These are phyloP conservation scores for Aspergillus carlsbadensis DNA, from an alignment of 495 filamentous ascomycete species.

Conservation along the genomic window DNA sequence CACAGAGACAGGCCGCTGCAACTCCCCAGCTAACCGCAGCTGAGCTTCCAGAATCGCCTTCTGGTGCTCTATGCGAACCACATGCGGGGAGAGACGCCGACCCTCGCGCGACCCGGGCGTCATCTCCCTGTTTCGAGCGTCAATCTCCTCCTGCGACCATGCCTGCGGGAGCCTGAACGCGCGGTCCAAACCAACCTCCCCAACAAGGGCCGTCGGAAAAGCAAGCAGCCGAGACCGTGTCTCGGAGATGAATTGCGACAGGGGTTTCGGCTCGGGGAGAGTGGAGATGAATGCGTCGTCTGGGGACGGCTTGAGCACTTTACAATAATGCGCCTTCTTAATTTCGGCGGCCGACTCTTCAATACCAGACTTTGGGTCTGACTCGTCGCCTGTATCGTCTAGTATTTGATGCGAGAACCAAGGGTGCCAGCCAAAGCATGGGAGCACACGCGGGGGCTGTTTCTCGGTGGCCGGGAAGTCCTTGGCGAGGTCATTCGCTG, in stretches of 20 bases:
- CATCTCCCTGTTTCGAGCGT: constrained; percentile 49
- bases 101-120: constrained; percentile 87
- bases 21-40: constrained; percentile 78
- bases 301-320: constrained; percentile 58
- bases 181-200: constrained; percentile 87
- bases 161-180: constrained; percentile 75
- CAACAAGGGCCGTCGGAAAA: constrained; percentile 72
- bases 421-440: constrained; percentile 97
- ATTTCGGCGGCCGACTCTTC: constrained; percentile 27
- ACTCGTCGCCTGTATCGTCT: constrained; percentile 53
- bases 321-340: constrained; percentile 66
- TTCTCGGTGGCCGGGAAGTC: constrained; percentile 22
- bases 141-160: constrained; percentile 54
- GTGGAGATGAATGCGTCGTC: constrained; percentile 62
- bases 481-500: constrained; percentile 52
- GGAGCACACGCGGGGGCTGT: constrained; percentile 51
- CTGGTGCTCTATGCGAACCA: constrained; percentile 79
- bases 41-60: constrained; percentile 72
- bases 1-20: constrained; percentile 77
- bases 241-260: constrained; percentile 64
- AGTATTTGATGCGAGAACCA: constrained; percentile 94
- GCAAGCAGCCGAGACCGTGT: constrained; percentile 60
- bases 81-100: constrained; percentile 66
- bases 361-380: no score
- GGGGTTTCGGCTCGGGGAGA: constrained; percentile 68